Evolutionary conservation across 78 protist genomes (phyloP), one percentile per base, ranked within the genome.

Genomic region (Mantamonas sphyraenae): DNA sequence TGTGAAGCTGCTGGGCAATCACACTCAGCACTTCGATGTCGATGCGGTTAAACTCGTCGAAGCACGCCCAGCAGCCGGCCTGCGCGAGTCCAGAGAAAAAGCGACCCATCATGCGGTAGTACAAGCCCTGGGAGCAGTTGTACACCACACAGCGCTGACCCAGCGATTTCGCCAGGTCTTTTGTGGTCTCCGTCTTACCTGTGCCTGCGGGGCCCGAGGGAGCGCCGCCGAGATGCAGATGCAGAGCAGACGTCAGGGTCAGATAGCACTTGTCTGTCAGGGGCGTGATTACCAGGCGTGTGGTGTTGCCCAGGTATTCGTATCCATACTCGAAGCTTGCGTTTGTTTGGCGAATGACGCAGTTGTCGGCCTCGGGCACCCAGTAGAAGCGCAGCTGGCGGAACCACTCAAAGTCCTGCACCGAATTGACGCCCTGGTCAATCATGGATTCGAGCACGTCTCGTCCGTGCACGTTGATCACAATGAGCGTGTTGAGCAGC

Each of bases 161-260:
- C 10, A 86, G 59, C 31, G 90, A 88, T 71, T 90, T 90, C 60
- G 92, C 74, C 19, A 90, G 55, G 51, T 90, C 95, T 61, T 89
- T 89, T 37, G 47, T 63, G 2, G 91, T 78, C 74, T 89, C 94
- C 24, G 94, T 89, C 73, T 89, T 89, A 28, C 94, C 94, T 2
- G 94, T 86, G 3, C 95, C 95, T 9, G 95, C 96, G 7, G 96
- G 96, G 0, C 96, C 96, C 0, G 74, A 88, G 3, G 96, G 96
- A 26, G 91, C 87, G 38, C 95, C 95, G 16, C 95, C 95, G n/a
- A 83, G 73, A 34, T 90, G 73, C 20, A 88, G 67, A 63, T 91
- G 90, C 56, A 88, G 60, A 0, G 96, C 96, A 20, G 87, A 83
- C 68, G 79, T 87, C 30, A 91, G 76, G 16, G 96, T 91, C 79